A percentile compares a stretch with the other conserved stretches of the same genome.
These are phyloP conservation scores for Chrysanthemum makinoi DNA, from an alignment of 129 eudicot genomes.

Conservation along the genomic window DNA sequence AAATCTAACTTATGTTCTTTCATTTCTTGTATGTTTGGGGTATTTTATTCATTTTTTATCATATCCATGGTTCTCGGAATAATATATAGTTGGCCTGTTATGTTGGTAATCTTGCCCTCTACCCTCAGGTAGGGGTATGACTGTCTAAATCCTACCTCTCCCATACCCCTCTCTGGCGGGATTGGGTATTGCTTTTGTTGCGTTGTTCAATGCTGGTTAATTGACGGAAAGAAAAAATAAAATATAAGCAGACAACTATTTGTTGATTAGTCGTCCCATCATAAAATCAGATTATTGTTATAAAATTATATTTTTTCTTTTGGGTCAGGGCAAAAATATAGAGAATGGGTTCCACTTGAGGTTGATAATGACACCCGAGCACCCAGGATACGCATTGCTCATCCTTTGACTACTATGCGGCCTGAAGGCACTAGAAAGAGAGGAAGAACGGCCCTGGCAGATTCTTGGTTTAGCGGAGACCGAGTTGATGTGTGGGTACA, in stretches of 20 bases:
- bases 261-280: conserved; percentile 1
- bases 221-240: neutral
- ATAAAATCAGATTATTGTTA: conserved; percentile 1
- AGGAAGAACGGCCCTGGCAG: conserved; percentile 61
- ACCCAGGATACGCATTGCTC: conserved; percentile 73
- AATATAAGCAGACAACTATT: conserved; percentile 1
- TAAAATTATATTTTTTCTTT: conserved; percentile 19
- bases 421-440: conserved; percentile 77
- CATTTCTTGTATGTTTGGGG: too few species aligned
- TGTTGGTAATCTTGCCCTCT: too few species aligned
- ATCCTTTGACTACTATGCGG: conserved; percentile 51
- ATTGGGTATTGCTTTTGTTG: too few species aligned
- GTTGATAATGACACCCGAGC: conserved; percentile 38
- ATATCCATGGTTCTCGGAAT: too few species aligned
- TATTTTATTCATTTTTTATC: too few species aligned
- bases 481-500: conserved; percentile 79
- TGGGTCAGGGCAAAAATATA: conserved; percentile 47
- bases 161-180: too few species aligned
- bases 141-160: too few species aligned
- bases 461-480: conserved; percentile 82
- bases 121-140: too few species aligned
- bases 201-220: conserved; percentile 6
- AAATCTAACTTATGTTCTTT: too few species aligned
- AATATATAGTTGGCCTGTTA: conserved; percentile 6
- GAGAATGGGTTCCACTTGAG: conserved; percentile 77